These are phyloP conservation scores for Helianthus tuberosus DNA, from an alignment of 129 eudicot genomes.

Conservation along the genomic window DNA sequence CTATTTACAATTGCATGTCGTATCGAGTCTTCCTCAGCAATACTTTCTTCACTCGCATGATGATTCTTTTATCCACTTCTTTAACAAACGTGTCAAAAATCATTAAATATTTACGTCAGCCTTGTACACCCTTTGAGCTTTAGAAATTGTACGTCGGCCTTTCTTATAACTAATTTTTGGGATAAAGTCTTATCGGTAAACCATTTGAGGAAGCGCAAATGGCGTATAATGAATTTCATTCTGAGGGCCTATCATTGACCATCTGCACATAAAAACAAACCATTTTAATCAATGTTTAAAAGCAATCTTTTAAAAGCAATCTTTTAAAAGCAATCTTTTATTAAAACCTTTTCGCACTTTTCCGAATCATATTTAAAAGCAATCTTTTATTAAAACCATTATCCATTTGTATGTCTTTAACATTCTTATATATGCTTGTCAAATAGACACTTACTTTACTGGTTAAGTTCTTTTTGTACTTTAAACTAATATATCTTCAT, in stretches of 20 bases:
- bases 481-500: too few relatives aligned
- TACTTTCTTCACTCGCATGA: conserved; percentile 28
- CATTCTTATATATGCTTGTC: too few relatives aligned
- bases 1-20: conserved; percentile 54
- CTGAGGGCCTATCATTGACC: conserved; percentile 93
- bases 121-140: not conserved
- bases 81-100: conserved; percentile 6
- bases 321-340: too few relatives aligned
- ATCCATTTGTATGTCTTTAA: too few relatives aligned
- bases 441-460: too few relatives aligned
- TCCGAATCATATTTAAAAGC: too few relatives aligned
- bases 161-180: conserved; percentile 31
- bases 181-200: conserved; percentile 61
- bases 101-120: not conserved
- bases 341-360: too few relatives aligned
- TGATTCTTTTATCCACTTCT: conserved; percentile 16
- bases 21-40: conserved; percentile 25
- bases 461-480: too few relatives aligned
- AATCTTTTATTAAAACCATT: too few relatives aligned
- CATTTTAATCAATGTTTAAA: not conserved
- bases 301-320: too few relatives aligned
- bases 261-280: conserved; percentile 50
- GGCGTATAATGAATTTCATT: conserved; percentile 92
- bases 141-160: conserved; percentile 1
- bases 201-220: conserved; percentile 98